These are phyloP conservation scores for Phytophthora sansomeana DNA, from an alignment of 352 stramenopile genomes.

Conservation along the genomic window DNA sequence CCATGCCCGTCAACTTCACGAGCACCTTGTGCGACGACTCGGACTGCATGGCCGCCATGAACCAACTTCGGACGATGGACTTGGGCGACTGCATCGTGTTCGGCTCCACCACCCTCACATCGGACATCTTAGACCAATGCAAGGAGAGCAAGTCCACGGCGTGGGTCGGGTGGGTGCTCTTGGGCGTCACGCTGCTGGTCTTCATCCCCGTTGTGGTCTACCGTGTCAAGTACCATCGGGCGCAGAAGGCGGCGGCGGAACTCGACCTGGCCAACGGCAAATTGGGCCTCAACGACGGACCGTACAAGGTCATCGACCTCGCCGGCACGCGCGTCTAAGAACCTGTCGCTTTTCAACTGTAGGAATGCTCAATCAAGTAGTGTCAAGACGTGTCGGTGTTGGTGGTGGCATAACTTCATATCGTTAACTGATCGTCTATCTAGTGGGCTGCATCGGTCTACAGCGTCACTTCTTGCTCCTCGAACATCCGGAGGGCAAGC, in stretches of 20 bases:
- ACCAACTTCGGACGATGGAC: constrained; percentile 24
- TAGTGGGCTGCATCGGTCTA: constrained; percentile 27
- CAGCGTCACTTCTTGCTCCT: constrained; percentile 43
- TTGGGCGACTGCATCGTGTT: constrained; percentile 45
- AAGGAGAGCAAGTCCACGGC: constrained; percentile 1
- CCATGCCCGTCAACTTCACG: constrained; percentile 37
- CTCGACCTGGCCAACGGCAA: constrained; percentile 33
- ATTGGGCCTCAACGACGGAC: constrained; percentile 27
- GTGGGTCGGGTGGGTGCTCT: constrained; percentile 19
- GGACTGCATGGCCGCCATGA: constrained; percentile 33
- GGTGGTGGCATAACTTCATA: constrained; percentile 31
- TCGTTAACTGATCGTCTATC: constrained; percentile 35
- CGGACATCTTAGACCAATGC: constrained; percentile 40
- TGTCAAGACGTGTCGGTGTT: not conserved
- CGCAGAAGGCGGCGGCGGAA: constrained; percentile 8
- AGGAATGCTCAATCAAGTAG: constrained; percentile 2
- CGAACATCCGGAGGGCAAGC: constrained; percentile 31
- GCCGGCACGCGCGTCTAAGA: constrained; percentile 15
- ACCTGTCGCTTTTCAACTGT: not conserved
- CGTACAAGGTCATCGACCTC: constrained; percentile 34
- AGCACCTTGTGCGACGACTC: constrained; percentile 23
- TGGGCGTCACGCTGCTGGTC: constrained; percentile 9
- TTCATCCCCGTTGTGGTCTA: constrained; percentile 26
- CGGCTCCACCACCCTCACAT: constrained; percentile 27
- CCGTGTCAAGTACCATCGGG: constrained; percentile 11